Base-by-base conservation (phyloP, 202 grass and related monocot genomes). In the Dendrocalamus latiflorus region DNA sequence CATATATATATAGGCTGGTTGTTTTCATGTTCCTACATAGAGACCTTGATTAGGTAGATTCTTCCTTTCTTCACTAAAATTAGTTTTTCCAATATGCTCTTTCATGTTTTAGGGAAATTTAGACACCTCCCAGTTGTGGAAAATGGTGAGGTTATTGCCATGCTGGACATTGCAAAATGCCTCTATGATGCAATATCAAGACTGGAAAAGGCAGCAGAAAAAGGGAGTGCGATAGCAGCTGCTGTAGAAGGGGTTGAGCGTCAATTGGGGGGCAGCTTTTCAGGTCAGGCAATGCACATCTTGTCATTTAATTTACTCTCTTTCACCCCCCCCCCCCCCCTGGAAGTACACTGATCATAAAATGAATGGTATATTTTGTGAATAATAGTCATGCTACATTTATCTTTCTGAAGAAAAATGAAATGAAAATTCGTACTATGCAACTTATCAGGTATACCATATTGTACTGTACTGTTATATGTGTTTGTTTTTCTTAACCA, bases 61-160 rank as follows among this genome's bases (percentile, higher is more conserved):
- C 6, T 79, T 72, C 33, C 24, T 93, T 70, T 60, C 74, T 78
- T 82, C 75, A 54, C 82, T 77, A 80, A 84, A 20, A 56, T 53
- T 76, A 30, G 15, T 56, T 89, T 85, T 69, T 65, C 51, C 16
- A 71, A 73, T 34, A 42, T 74, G 43, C 82, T 74, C 16, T 72
- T 86, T 65, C 72, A 68, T 86, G 49, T 91, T 80, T 98, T 9
- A n/a, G n/a, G n/a, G n/a, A n/a, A n/a, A n/a, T n/a, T n/a, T n/a
- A n/a, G n/a, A n/a, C n/a, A n/a, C n/a, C n/a, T n/a, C n/a, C n/a
- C n/a, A n/a, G n/a, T n/a, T n/a, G n/a, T n/a, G n/a, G n/a, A n/a
- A n/a, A n/a, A n/a, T n/a, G n/a, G n/a, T n/a, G n/a, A n/a, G n/a
- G n/a, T n/a, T n/a, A n/a, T n/a, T n/a, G n/a, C n/a, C n/a, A n/a